Conservation (phyloP, 2,329 filamentous ascomycete genomes). For the Emmonsiellopsis sp. region DNA sequence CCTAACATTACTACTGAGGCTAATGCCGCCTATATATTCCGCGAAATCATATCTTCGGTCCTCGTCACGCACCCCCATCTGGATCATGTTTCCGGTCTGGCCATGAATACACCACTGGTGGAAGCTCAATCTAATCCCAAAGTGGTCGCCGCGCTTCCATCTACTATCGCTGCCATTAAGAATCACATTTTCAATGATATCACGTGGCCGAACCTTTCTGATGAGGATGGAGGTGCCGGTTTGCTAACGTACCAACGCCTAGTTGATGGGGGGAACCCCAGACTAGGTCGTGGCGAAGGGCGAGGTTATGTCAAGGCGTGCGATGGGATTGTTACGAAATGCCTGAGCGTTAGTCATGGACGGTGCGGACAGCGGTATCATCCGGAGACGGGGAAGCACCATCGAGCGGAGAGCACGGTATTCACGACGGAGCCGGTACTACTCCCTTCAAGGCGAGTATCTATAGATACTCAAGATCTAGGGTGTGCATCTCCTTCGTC, state of each 20-base stretch:
- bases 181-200: slow-evolving; percentile 94
- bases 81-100: slow-evolving; percentile 84
- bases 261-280: slow-evolving; percentile 78
- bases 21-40: slow-evolving; percentile 73
- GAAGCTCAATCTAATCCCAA: slow-evolving; percentile 71
- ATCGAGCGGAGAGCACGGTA: slow-evolving; percentile 44
- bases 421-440: slow-evolving; percentile 40
- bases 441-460: slow-evolving; percentile 30
- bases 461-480: slow-evolving; percentile 23
- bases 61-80: slow-evolving; percentile 96
- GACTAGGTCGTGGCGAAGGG: slow-evolving; percentile 68
- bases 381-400: slow-evolving; percentile 42
- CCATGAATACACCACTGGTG: slow-evolving; percentile 84
- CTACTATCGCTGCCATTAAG: slow-evolving; percentile 87
- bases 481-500: slow-evolving; percentile 17
- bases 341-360: slow-evolving; percentile 81
- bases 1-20: slow-evolving; percentile 57
- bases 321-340: slow-evolving; percentile 80
- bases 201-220: slow-evolving; percentile 94
- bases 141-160: slow-evolving; percentile 73
- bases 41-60: slow-evolving; percentile 73
- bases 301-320: slow-evolving; percentile 82
- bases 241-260: slow-evolving; percentile 84
- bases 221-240: slow-evolving; percentile 90
- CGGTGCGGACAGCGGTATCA: slow-evolving; percentile 67